phyloP scores from a whole-genome alignment of 2,329 filamentous ascomycete species.

The Talaromyces marneffei region DNA sequence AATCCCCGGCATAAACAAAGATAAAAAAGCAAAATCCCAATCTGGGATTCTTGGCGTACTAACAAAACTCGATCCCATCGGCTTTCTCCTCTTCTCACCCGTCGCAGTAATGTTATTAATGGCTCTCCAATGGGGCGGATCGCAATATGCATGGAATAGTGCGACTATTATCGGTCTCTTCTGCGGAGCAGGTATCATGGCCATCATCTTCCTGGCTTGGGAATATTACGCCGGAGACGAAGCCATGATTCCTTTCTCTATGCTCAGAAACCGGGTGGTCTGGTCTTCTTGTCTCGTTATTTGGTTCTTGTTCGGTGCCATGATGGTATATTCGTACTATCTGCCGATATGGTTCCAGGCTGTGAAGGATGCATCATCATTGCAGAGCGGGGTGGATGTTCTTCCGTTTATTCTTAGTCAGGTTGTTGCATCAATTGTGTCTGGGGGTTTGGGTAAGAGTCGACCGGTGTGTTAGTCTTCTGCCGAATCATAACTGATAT shows the following conservation, averaged over 20 bases:
- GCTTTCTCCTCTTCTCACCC: constrained; percentile 34
- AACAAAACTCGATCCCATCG: constrained; percentile 38
- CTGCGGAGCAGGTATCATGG: constrained; percentile 37
- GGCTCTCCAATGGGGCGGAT: constrained; percentile 43
- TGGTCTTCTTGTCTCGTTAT: constrained; percentile 30
- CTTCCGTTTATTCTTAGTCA: constrained; percentile 37
- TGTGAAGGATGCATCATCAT: constrained; percentile 28
- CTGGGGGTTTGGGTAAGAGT: constrained; percentile 27
- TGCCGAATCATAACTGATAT: background rate
- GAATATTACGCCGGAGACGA: constrained; percentile 38
- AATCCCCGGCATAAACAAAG: constrained; percentile 21
- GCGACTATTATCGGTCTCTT: constrained; percentile 43
- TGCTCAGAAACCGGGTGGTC: constrained; percentile 37
- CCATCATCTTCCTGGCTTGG: constrained; percentile 32
- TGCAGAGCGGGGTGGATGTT: constrained; percentile 34
- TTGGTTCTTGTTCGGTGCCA: constrained; percentile 22
- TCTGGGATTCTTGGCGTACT: background rate
- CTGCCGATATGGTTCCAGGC: constrained; percentile 48
- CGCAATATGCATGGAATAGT: constrained; percentile 33
- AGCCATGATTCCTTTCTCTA: constrained; percentile 37
- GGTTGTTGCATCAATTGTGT: constrained; percentile 26
- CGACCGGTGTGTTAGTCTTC: background rate
- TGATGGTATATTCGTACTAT: constrained; percentile 32
- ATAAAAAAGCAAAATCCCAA: background rate
- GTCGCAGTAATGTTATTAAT: constrained; percentile 40